Evolutionary conservation across 352 stramenopile genomes (phyloP).

Genomic region (Paralagenidium karlingii): DNA sequence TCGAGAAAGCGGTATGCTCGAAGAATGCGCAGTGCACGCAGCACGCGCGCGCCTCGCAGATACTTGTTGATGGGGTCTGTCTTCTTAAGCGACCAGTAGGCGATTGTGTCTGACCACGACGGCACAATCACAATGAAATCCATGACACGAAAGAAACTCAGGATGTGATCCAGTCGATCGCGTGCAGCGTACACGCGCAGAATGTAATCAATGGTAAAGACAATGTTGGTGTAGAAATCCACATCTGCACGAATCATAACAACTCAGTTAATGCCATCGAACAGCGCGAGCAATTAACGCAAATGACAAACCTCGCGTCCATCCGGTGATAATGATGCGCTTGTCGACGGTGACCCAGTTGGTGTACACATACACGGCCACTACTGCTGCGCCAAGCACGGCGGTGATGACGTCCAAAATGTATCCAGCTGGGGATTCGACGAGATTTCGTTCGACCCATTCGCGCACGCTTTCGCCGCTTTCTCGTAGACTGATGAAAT

Average conservation of each 20-base stretch:
- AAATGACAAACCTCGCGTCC: constrained; percentile 31
- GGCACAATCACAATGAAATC: constrained; percentile 52
- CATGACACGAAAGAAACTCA: constrained; percentile 27
- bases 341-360: constrained; percentile 45
- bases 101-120: constrained; percentile 25
- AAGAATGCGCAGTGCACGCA: constrained; percentile 49
- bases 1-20: constrained; percentile 60
- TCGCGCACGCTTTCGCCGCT: constrained; percentile 41
- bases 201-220: constrained; percentile 62
- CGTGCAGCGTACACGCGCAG: constrained; percentile 46
- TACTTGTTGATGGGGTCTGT: constrained; percentile 4
- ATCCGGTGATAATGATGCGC: constrained; percentile 8
- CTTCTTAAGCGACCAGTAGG: too few species aligned
- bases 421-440: constrained; percentile 40
- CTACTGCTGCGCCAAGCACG: constrained; percentile 44
- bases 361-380: constrained; percentile 42
- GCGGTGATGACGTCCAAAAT: constrained; percentile 25
- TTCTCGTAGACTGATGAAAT: too few species aligned
- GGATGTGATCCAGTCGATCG: constrained; percentile 44
- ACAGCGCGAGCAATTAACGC: not conserved
- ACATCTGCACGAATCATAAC: constrained; percentile 17
- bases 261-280: too few species aligned
- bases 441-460: constrained; percentile 63
- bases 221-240: constrained; percentile 40
- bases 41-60: constrained; percentile 17